These are phyloP conservation scores for Boletus sensibilis DNA, from an alignment of 768 basidiomycete species.

Conservation along the genomic window DNA sequence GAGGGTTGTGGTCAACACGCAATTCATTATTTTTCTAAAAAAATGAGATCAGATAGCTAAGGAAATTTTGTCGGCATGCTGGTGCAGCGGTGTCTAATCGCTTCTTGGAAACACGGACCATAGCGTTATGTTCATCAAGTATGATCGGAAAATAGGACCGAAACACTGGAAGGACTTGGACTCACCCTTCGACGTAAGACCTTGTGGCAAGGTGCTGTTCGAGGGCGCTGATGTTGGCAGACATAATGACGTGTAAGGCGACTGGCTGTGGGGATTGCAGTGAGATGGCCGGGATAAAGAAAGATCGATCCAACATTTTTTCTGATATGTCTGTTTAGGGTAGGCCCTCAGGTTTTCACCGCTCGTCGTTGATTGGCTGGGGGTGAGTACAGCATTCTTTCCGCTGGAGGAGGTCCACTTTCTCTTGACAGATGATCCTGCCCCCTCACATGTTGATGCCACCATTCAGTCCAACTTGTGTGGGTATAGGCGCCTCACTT, in stretches of 20 bases:
- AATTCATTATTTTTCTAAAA: background rate
- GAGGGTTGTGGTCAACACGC: constrained; percentile 9
- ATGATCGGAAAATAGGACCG: constrained; percentile 12
- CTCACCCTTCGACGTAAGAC: constrained; percentile 92
- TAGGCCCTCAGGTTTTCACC: constrained; percentile 18
- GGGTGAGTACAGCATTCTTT: background rate
- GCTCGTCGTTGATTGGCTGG: constrained; percentile 14
- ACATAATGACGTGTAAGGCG: constrained; percentile 45
- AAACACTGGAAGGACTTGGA: constrained; percentile 19
- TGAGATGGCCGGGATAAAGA: constrained; percentile 31
- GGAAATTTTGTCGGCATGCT: constrained; percentile 70
- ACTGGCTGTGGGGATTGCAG: constrained; percentile 1
- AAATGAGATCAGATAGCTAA: constrained; percentile 65
- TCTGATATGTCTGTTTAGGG: constrained; percentile 32
- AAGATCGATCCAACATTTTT: constrained; percentile 24
- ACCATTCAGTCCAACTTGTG: background rate
- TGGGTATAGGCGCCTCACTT: background rate
- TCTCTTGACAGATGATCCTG: background rate
- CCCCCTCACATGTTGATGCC: background rate
- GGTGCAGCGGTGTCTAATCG: constrained; percentile 87
- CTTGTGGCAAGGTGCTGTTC: constrained; percentile 84
- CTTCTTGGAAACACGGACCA: constrained; percentile 98
- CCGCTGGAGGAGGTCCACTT: background rate
- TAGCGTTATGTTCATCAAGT: constrained; percentile 72
- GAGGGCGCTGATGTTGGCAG: constrained; percentile 67